A percentile compares a stretch with the other conserved stretches of the same genome.
Evolutionary conservation across 2,329 filamentous ascomycete species (phyloP).

Genomic region (Aspergillus viridinutans): DNA sequence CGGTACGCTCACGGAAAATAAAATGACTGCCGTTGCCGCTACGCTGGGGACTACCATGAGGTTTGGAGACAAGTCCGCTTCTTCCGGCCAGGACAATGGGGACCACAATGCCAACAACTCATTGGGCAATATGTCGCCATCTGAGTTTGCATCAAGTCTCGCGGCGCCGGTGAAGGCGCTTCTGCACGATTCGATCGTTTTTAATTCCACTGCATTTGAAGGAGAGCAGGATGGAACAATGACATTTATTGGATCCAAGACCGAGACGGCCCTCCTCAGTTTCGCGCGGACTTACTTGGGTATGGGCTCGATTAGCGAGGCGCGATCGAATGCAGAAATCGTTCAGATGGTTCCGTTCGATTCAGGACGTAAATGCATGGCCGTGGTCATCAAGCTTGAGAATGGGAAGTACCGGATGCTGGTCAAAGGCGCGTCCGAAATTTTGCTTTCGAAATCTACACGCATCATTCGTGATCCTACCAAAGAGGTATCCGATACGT

Average conservation of each 20-base stretch:
- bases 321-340: conserved; percentile 59
- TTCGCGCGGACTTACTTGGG: conserved; percentile 64
- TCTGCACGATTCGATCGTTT: conserved; percentile 59
- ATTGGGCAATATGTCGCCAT: conserved; percentile 47
- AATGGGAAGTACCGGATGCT: conserved; percentile 55
- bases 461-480: conserved; percentile 57
- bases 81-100: conserved; percentile 21
- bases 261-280: conserved; percentile 68
- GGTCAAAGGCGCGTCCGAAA: conserved; percentile 52
- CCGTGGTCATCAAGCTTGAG: conserved; percentile 54
- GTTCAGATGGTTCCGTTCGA: conserved; percentile 56
- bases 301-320: conserved; percentile 58
- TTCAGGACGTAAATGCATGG: conserved; percentile 67
- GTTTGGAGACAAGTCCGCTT: conserved; percentile 40
- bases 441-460: conserved; percentile 45
- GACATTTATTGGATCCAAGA: conserved; percentile 70
- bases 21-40: conserved; percentile 59
- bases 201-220: conserved; percentile 69
- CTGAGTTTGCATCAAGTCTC: conserved; percentile 53
- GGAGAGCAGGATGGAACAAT: conserved; percentile 56
- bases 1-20: conserved; percentile 61
- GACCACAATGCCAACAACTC: conserved; percentile 18
- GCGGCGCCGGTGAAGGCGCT: conserved; percentile 52
- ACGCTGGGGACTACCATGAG: conserved; percentile 47
- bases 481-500: conserved; percentile 51